Percentiles rank a stretch among this genome's conserved stretches.
phyloP scores from a whole-genome alignment of 2,329 filamentous ascomycete species.

The Xylariomycetidae sp. region DNA sequence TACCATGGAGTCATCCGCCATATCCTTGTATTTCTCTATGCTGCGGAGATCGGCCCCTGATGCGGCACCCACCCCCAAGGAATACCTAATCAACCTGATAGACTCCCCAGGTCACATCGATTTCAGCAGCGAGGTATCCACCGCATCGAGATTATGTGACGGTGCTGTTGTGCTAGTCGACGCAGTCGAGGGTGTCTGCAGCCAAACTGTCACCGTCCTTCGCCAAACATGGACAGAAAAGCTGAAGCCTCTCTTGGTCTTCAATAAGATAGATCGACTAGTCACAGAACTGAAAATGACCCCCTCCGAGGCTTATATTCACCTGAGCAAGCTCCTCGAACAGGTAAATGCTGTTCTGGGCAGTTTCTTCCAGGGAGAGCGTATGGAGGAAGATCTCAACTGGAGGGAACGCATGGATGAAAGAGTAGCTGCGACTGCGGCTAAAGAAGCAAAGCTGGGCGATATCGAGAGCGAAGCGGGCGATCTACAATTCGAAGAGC shows the following conservation, averaged over 20 bases:
- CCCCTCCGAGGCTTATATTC: constrained; percentile 80
- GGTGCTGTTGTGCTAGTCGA: constrained; percentile 93
- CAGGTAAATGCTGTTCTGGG: constrained; percentile 97
- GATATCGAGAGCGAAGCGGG: constrained; percentile 50
- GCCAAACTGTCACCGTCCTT: constrained; percentile 94
- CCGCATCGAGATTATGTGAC: constrained; percentile 88
- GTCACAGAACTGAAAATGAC: constrained; percentile 94
- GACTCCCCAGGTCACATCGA: constrained; percentile 98
- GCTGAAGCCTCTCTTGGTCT: constrained; percentile 86
- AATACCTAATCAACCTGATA: constrained; percentile 95
- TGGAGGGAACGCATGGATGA: constrained; percentile 94
- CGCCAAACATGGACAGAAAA: constrained; percentile 95
- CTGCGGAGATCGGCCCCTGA: constrained; percentile 68
- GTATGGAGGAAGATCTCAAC: constrained; percentile 96
- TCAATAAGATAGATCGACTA: constrained; percentile 97
- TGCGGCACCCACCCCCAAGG: constrained; percentile 66
- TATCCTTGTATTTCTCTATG: constrained; percentile 94
- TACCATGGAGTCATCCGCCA: constrained; percentile 99
- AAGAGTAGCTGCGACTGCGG: constrained; percentile 66
- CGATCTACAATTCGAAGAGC: constrained; percentile 74
- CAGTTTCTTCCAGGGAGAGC: constrained; percentile 95
- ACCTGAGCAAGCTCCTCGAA: constrained; percentile 84
- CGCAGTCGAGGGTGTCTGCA: constrained; percentile 96
- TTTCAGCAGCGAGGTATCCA: constrained; percentile 97
- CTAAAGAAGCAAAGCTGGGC: constrained; percentile 48